phyloP scores from a whole-genome alignment of 2,329 filamentous ascomycete genomes.

The Myriosclerotinia scirpicola region DNA sequence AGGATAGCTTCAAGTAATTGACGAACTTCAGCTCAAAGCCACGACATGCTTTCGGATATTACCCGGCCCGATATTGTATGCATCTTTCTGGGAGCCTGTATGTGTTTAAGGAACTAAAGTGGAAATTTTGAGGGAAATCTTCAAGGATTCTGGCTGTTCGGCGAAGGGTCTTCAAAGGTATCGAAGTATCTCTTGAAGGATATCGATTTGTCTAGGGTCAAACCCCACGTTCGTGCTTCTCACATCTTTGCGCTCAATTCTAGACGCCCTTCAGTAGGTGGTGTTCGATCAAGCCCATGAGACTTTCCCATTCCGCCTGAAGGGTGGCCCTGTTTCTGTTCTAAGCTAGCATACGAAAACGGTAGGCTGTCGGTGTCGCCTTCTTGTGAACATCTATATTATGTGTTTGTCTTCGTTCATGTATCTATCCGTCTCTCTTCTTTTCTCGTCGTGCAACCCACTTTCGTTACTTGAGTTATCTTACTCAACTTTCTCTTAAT shows the following conservation, averaged over 20 bases:
- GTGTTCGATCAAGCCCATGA: slow-evolving; percentile 10
- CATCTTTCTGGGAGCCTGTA: background rate
- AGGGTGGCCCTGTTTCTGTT: background rate
- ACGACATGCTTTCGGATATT: background rate
- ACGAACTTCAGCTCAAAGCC: slow-evolving; percentile 1
- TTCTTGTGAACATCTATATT: slow-evolving; percentile 15
- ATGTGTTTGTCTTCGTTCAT: slow-evolving; percentile 19
- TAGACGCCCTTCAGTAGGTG: slow-evolving; percentile 7
- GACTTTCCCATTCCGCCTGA: slow-evolving; percentile 13
- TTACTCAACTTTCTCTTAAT: slow-evolving; percentile 14
- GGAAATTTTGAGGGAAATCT: slow-evolving; percentile 8
- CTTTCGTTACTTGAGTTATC: slow-evolving; percentile 21
- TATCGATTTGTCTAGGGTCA: slow-evolving; percentile 5
- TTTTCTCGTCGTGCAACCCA: slow-evolving; percentile 12
- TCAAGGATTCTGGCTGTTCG: background rate
- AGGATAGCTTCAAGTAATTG: slow-evolving; percentile 4
- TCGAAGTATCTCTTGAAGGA: background rate
- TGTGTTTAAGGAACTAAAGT: slow-evolving; percentile 1
- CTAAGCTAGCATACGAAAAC: slow-evolving; percentile 16
- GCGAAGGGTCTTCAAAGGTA: background rate
- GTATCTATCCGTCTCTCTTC: slow-evolving; percentile 10
- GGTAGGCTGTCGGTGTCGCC: slow-evolving; percentile 13
- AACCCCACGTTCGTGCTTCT: slow-evolving; percentile 14
- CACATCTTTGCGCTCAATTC: background rate
- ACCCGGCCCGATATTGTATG: background rate